These are phyloP conservation scores for Sordariomycetes sp. DNA, from an alignment of 2,329 filamentous ascomycete species.

Conservation along the genomic window DNA sequence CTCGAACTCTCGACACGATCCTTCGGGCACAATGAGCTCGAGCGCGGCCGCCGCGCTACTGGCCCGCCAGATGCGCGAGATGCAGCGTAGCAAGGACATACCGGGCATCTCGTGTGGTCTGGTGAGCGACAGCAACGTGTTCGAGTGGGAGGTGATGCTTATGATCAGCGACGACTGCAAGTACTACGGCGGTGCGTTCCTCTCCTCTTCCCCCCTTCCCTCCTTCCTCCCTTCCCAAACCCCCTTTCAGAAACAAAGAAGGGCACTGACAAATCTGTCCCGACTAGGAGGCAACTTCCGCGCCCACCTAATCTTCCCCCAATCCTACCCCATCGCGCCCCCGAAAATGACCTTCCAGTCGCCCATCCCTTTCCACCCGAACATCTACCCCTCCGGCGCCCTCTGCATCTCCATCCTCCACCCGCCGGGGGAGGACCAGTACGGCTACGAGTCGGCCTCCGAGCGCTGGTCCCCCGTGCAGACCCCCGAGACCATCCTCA, in stretches of 20 bases:
- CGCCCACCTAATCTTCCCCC: conserved; percentile 72
- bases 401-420: conserved; percentile 98
- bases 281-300: conserved; percentile 81
- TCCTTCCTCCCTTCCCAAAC: neutral
- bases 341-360: conserved; percentile 80
- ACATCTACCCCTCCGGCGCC: conserved; percentile 77
- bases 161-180: conserved; percentile 96
- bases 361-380: conserved; percentile 84
- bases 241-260: neutral
- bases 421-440: conserved; percentile 86
- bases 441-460: conserved; percentile 80
- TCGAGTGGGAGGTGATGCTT: conserved; percentile 98
- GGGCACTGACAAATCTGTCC: neutral
- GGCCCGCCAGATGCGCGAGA: conserved; percentile 80
- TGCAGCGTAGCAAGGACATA: conserved; percentile 84
- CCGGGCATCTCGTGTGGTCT: conserved; percentile 91
- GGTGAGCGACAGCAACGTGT: conserved; percentile 75
- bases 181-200: conserved; percentile 70
- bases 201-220: neutral
- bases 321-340: conserved; percentile 76
- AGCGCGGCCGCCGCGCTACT: conserved; percentile 51
- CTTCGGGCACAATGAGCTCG: conserved; percentile 19
- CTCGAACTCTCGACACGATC: no score
- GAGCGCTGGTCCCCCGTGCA: conserved; percentile 96
- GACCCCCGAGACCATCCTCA: conserved; percentile 84